These are phyloP conservation scores for Ceratobasidium sp. DNA, from an alignment of 1,284 basidiomycete species.

Conservation along the genomic window DNA sequence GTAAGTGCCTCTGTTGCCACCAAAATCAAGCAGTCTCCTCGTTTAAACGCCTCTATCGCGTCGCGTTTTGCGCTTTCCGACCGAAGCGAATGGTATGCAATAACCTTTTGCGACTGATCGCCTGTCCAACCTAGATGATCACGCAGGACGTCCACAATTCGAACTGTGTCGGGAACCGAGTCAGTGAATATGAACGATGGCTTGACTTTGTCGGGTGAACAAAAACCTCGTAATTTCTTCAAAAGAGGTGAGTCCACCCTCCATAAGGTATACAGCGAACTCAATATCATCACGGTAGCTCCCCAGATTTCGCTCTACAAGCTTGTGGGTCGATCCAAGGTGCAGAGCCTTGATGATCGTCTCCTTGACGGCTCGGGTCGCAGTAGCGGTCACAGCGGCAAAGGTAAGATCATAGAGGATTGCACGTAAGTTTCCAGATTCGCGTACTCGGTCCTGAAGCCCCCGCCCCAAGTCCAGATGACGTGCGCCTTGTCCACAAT, in stretches of 20 bases:
- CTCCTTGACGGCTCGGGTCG: background rate
- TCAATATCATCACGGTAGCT: conserved; percentile 1
- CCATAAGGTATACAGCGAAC: background rate
- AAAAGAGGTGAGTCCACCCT: background rate
- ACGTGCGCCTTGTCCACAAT: conserved; percentile 23
- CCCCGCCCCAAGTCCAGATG: background rate
- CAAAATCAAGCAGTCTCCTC: background rate
- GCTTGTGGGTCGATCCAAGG: background rate
- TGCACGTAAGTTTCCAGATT: background rate
- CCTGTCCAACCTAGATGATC: background rate
- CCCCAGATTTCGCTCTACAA: background rate
- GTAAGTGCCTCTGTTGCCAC: conserved; percentile 1
- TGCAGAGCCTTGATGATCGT: background rate
- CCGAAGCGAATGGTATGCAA: background rate
- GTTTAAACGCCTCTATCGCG: background rate
- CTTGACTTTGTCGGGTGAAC: background rate
- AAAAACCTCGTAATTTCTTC: background rate
- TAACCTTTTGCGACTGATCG: background rate
- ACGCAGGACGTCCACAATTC: background rate
- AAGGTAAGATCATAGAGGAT: background rate
- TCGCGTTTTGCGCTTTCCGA: conserved; percentile 5
- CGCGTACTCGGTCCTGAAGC: background rate
- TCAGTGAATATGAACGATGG: conserved; percentile 1
- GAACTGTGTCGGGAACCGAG: background rate
- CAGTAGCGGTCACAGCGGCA: conserved; percentile 17